Percentiles rank a stretch among this genome's conserved stretches.
phyloP scores from a whole-genome alignment of 306 rosid genomes.

The Datisca glomerata region DNA sequence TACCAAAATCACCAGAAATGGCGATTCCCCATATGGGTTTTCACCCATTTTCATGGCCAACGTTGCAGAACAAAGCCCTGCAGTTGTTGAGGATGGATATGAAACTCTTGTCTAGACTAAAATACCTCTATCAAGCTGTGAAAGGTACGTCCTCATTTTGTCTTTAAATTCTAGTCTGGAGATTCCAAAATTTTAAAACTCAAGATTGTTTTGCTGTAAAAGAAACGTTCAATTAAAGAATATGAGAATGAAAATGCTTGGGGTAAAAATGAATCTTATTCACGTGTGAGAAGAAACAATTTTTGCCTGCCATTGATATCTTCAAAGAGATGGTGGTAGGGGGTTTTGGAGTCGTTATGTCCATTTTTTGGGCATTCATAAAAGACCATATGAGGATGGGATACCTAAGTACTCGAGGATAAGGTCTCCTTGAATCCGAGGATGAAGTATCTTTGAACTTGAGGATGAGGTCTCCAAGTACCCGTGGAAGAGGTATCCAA shows the following conservation, averaged over 20 bases:
- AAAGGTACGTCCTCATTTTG: conserved; percentile 28
- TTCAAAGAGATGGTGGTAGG: too few species aligned
- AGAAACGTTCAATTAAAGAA: neutral
- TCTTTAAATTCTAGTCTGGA: too few species aligned
- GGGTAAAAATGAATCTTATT: conserved; percentile 7
- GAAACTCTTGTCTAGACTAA: conserved; percentile 38
- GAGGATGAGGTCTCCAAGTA: too few species aligned
- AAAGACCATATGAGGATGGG: too few species aligned
- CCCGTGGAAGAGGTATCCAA: too few species aligned
- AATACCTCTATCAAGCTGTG: conserved; percentile 39
- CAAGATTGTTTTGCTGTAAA: neutral
- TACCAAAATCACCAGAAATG: conserved; percentile 22
- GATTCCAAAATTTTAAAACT: neutral
- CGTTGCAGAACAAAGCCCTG: conserved; percentile 34
- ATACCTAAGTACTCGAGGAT: too few species aligned
- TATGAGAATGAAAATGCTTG: neutral
- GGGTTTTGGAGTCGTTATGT: too few species aligned
- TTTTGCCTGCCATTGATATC: too few species aligned
- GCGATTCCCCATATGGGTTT: conserved; percentile 29
- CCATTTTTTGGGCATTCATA: too few species aligned
- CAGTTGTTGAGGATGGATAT: conserved; percentile 32
- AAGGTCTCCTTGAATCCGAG: too few species aligned
- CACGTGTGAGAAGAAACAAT: too few species aligned
- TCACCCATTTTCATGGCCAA: conserved; percentile 24
- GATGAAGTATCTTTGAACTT: too few species aligned